phyloP scores from a whole-genome alignment of 495 filamentous ascomycete species.

The Geoglossum glabrum region DNA sequence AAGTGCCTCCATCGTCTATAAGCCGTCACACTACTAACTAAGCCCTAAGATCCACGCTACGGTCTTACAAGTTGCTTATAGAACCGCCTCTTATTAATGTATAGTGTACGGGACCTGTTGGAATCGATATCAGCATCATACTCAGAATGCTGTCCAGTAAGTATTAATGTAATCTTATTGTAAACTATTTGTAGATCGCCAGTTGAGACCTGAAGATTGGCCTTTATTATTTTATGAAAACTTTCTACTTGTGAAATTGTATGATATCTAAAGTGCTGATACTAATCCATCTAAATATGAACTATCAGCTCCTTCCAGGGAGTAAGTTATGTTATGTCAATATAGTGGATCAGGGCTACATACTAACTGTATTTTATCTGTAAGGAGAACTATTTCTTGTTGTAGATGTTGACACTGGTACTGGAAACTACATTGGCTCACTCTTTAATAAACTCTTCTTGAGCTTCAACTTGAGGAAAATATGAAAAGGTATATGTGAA shows the following conservation, averaged over 20 bases:
- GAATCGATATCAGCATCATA: background rate
- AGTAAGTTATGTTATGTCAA: background rate
- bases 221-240: background rate
- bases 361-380: too few species aligned
- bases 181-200: background rate
- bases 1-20: too few species aligned
- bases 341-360: background rate
- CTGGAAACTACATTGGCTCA: conserved; percentile 36
- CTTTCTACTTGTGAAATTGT: background rate
- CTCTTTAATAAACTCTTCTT: conserved; percentile 18
- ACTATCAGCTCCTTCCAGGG: background rate
- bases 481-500: background rate
- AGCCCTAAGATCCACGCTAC: too few species aligned
- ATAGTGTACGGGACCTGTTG: background rate
- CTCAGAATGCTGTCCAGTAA: background rate
- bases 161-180: background rate
- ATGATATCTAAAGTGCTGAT: background rate
- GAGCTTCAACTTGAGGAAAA: background rate
- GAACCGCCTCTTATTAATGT: background rate
- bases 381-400: too few species aligned
- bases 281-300: background rate
- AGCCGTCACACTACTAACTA: too few species aligned
- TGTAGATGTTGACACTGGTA: conserved; percentile 46
- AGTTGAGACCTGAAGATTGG: background rate
- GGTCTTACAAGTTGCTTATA: background rate